phyloP scores from a whole-genome alignment of 2,329 filamentous ascomycete genomes.

The Arthrobotrys musiformis region DNA sequence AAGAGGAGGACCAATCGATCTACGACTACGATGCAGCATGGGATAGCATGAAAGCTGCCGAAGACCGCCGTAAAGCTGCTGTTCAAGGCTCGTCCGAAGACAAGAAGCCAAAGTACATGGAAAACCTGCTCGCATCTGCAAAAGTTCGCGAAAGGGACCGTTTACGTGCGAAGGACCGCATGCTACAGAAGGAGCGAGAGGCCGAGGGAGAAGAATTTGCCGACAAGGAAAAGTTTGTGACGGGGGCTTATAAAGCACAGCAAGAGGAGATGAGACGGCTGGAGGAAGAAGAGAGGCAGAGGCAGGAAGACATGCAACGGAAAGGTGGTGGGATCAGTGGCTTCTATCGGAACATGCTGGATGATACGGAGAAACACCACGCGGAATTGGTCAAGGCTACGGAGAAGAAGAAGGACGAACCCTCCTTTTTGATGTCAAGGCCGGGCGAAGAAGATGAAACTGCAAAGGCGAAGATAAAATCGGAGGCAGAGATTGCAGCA shows the following conservation, averaged over 20 bases:
- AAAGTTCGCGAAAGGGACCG: slow-evolving; percentile 81
- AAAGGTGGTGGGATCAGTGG: slow-evolving; percentile 77
- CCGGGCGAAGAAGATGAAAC: slow-evolving; percentile 58
- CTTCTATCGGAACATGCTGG: slow-evolving; percentile 80
- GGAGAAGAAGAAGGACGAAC: slow-evolving; percentile 66
- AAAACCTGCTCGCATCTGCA: slow-evolving; percentile 76
- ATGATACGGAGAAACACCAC: slow-evolving; percentile 76
- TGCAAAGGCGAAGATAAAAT: slow-evolving; percentile 64
- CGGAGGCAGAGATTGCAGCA: slow-evolving; percentile 72
- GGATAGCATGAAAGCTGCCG: slow-evolving; percentile 74
- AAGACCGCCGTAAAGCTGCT: slow-evolving; percentile 69
- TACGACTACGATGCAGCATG: slow-evolving; percentile 89
- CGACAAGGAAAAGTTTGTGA: slow-evolving; percentile 88
- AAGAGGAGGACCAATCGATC: slow-evolving; percentile 77
- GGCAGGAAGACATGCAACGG: slow-evolving; percentile 74
- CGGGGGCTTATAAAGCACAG: slow-evolving; percentile 81
- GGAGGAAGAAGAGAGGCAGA: slow-evolving; percentile 76
- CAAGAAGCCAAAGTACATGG: slow-evolving; percentile 81
- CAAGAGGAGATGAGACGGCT: slow-evolving; percentile 77
- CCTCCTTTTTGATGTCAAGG: slow-evolving; percentile 63
- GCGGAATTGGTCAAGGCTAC: slow-evolving; percentile 76
- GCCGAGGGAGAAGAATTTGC: slow-evolving; percentile 82
- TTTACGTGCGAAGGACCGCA: slow-evolving; percentile 81
- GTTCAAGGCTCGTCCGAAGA: slow-evolving; percentile 69
- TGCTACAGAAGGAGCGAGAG: slow-evolving; percentile 79